A percentile compares a stretch with the other conserved stretches of the same genome.
These are phyloP conservation scores for Ascobolus immersus DNA, from an alignment of 495 filamentous ascomycete genomes.

Conservation along the genomic window DNA sequence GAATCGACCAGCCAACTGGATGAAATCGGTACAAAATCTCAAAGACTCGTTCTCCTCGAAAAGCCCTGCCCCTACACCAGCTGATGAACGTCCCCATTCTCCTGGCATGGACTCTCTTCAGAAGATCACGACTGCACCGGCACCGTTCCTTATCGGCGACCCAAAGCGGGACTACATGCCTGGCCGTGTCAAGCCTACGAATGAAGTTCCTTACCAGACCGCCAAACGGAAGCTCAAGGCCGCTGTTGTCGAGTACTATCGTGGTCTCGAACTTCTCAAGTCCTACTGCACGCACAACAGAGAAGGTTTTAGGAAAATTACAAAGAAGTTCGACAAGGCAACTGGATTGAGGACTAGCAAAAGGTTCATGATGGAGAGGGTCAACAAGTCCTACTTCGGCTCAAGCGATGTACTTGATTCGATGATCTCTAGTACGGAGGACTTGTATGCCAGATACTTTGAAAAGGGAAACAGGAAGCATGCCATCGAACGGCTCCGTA, in stretches of 20 bases:
- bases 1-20: too few relatives aligned
- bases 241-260: constrained; percentile 77
- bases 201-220: constrained; percentile 12
- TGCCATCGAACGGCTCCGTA: constrained; percentile 59
- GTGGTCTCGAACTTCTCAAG: constrained; percentile 72
- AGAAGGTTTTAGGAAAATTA: constrained; percentile 88
- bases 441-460: constrained; percentile 50
- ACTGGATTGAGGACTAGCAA: constrained; percentile 48
- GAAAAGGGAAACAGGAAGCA: constrained; percentile 47
- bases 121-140: constrained; percentile 26
- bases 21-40: too few relatives aligned
- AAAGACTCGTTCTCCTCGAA: too few relatives aligned
- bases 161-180: constrained; percentile 20
- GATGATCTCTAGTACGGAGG: constrained; percentile 53
- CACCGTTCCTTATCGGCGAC: constrained; percentile 56
- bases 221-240: constrained; percentile 79
- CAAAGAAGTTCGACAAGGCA: constrained; percentile 93
- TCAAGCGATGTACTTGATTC: constrained; percentile 56
- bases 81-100: too few relatives aligned
- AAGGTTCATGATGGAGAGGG: constrained; percentile 74
- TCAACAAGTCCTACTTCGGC: constrained; percentile 76
- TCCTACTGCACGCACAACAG: constrained; percentile 70
- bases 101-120: constrained; percentile 36
- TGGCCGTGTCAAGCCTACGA: constrained; percentile 8
- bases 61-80: too few relatives aligned